Conservation (phyloP, 1,284 basidiomycete species). For the Puccinia horiana region DNA sequence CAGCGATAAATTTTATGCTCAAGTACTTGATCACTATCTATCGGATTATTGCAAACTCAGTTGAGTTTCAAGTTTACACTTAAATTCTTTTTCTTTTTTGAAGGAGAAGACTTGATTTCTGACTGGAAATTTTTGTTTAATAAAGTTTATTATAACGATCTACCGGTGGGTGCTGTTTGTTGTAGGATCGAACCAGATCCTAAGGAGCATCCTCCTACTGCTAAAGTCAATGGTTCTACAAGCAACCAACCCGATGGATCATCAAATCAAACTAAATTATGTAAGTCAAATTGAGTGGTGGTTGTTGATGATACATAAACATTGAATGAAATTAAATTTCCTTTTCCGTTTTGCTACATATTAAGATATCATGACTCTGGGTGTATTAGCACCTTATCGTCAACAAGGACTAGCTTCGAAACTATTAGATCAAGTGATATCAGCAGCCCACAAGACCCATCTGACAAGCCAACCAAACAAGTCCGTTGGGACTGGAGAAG, state of each 20-base stretch:
- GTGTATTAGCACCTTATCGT: slow-evolving; percentile 58
- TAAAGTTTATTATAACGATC: slow-evolving; percentile 45
- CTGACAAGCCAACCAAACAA: slow-evolving; percentile 44
- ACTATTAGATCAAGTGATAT: slow-evolving; percentile 56
- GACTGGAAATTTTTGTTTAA: not conserved
- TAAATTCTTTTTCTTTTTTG: not conserved
- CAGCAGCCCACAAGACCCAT: slow-evolving; percentile 54
- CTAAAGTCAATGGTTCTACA: not conserved
- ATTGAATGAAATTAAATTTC: slow-evolving; percentile 51
- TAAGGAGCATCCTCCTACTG: not conserved
- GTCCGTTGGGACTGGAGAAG: slow-evolving; percentile 43
- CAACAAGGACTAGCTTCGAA: slow-evolving; percentile 57
- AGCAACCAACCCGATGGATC: not conserved
- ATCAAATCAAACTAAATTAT: slow-evolving; percentile 29
- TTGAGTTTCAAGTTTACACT: not conserved
- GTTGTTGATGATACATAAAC: slow-evolving; percentile 45
- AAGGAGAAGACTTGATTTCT: not conserved
- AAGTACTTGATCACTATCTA: slow-evolving; percentile 29
- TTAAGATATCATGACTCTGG: slow-evolving; percentile 56
- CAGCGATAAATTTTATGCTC: slow-evolving; percentile 37
- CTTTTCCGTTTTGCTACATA: not conserved
- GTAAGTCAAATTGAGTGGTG: slow-evolving; percentile 11
- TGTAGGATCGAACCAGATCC: slow-evolving; percentile 33
- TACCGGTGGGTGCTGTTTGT: slow-evolving; percentile 43
- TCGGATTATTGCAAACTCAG: slow-evolving; percentile 47